These are phyloP conservation scores for Myriosclerotinia curreyana DNA, from an alignment of 2,329 filamentous ascomycete genomes.

Conservation along the genomic window DNA sequence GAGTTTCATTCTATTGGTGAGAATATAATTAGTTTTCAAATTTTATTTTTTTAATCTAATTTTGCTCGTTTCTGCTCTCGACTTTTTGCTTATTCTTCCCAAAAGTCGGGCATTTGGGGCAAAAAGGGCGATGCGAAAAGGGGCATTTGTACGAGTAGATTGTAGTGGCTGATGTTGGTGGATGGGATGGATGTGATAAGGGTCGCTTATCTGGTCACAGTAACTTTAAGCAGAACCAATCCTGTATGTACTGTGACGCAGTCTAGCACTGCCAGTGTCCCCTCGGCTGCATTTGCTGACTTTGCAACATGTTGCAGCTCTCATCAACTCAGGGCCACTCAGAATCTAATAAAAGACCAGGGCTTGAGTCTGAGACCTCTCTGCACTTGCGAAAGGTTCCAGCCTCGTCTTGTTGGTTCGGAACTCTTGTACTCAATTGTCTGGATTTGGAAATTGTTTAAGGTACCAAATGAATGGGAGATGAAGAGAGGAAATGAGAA, in stretches of 20 bases:
- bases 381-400: constrained; percentile 21
- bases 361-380: constrained; percentile 13
- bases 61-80: not conserved
- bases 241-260: constrained; percentile 1
- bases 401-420: constrained; percentile 20
- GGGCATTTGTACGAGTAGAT: not conserved
- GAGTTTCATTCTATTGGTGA: not conserved
- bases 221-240: not conserved
- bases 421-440: constrained; percentile 8
- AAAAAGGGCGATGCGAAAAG: constrained; percentile 3
- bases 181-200: constrained; percentile 3
- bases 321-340: constrained; percentile 14
- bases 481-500: not conserved
- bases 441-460: constrained; percentile 7
- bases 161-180: not conserved
- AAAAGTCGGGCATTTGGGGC: not conserved
- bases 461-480: not conserved
- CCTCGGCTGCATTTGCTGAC: constrained; percentile 11
- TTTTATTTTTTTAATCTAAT: constrained; percentile 7
- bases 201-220: constrained; percentile 18
- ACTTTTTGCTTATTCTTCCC: not conserved
- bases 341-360: constrained; percentile 17
- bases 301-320: constrained; percentile 15
- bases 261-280: constrained; percentile 16
- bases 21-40: constrained; percentile 11